A percentile compares a stretch with the other conserved stretches of the same genome.
These are phyloP conservation scores for Barnettozyma salicaria DNA, from an alignment of 805 yeast species.

Conservation along the genomic window DNA sequence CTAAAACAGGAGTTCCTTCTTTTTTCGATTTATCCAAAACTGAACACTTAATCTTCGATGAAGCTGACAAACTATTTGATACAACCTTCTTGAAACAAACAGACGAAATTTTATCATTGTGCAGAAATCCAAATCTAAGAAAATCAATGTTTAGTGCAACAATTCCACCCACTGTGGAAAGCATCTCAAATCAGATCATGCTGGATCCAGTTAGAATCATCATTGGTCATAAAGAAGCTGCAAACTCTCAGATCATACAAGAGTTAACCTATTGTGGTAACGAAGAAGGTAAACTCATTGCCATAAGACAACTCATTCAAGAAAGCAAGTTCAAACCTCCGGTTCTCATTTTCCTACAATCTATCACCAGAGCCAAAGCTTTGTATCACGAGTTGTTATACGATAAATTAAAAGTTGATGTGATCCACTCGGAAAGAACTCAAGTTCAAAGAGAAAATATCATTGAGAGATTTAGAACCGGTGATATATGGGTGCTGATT, in stretches of 20 bases:
- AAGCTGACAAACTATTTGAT: constrained; percentile 91
- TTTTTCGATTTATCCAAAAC: constrained; percentile 53
- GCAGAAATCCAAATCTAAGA: constrained; percentile 35
- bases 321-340: constrained; percentile 89
- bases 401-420: constrained; percentile 90
- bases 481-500: constrained; percentile 92
- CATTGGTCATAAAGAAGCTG: constrained; percentile 92
- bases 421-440: constrained; percentile 91
- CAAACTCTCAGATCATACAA: constrained; percentile 78
- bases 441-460: constrained; percentile 80
- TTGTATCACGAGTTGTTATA: constrained; percentile 87
- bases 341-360: constrained; percentile 83
- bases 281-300: constrained; percentile 92
- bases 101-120: constrained; percentile 63
- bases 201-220: constrained; percentile 67
- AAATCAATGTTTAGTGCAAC: constrained; percentile 93
- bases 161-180: constrained; percentile 88
- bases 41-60: constrained; percentile 82
- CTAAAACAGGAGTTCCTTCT: constrained; percentile 25
- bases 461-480: constrained; percentile 77
- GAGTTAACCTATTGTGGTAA: constrained; percentile 79
- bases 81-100: constrained; percentile 84
- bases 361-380: constrained; percentile 91
- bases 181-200: constrained; percentile 82
- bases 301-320: constrained; percentile 81